phyloP scores from a whole-genome alignment of 176 grass and related monocot genomes.

The Paspalum vaginatum region DNA sequence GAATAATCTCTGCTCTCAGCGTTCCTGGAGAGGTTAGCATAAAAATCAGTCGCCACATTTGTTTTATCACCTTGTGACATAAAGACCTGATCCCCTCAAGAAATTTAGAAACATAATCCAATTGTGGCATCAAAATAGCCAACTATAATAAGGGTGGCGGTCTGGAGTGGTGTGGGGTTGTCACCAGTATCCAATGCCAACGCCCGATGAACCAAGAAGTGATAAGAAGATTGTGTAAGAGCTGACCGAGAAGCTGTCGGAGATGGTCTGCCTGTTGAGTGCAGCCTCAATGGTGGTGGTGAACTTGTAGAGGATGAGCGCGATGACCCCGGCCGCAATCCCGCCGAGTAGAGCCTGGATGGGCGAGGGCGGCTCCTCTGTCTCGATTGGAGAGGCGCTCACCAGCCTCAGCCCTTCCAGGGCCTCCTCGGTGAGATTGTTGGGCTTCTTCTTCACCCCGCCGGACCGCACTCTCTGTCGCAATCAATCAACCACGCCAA shows the following conservation, averaged over 20 bases:
- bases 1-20: no score
- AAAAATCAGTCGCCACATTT: no score
- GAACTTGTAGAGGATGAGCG: conserved; percentile 91
- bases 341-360: conserved; percentile 71
- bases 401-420: conserved; percentile 67
- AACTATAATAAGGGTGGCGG: no score
- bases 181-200: no score
- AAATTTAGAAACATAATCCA: no score
- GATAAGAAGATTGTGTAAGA: not conserved
- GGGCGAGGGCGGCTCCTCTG: conserved; percentile 65
- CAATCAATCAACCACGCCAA: not conserved
- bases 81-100: no score
- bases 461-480: conserved; percentile 68
- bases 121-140: no score
- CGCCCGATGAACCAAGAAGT: not conserved
- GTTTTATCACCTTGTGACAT: no score
- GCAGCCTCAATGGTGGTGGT: conserved; percentile 72
- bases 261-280: conserved; percentile 76
- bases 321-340: conserved; percentile 79
- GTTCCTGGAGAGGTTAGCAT: no score
- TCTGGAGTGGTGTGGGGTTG: no score
- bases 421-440: conserved; percentile 70
- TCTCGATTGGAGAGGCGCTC: conserved; percentile 52
- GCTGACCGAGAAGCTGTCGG: conserved; percentile 89
- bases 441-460: conserved; percentile 64